Conservation (phyloP, 495 filamentous ascomycete genomes). For the Penicillium dipodomyicola region DNA sequence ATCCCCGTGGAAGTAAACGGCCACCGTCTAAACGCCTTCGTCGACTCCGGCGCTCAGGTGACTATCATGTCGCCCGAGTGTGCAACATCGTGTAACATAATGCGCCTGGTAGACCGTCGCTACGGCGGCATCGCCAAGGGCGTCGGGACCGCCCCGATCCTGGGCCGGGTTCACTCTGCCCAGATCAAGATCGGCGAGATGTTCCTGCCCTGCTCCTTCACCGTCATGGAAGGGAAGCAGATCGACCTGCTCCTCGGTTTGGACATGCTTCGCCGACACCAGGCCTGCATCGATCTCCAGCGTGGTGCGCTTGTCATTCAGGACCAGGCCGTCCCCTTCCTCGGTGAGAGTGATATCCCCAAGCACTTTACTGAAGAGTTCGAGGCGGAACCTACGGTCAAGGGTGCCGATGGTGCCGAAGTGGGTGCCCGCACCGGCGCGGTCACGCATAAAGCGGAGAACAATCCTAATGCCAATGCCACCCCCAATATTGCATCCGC, state of each 20-base stretch:
- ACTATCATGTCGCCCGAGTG: constrained; percentile 98
- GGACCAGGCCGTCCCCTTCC: constrained; percentile 80
- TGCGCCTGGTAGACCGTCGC: constrained; percentile 91
- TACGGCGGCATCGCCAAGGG: constrained; percentile 89
- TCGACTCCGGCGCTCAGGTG: constrained; percentile 95
- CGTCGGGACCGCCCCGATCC: constrained; percentile 89
- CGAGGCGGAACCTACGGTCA: constrained; percentile 77
- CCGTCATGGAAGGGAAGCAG: constrained; percentile 99
- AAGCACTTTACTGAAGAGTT: constrained; percentile 66
- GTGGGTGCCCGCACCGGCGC: constrained; percentile 84
- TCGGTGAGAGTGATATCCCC: constrained; percentile 91
- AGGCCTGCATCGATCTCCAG: constrained; percentile 84
- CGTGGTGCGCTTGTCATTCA: constrained; percentile 81
- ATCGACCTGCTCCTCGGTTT: constrained; percentile 93
- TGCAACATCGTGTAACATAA: constrained; percentile 89
- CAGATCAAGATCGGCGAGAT: constrained; percentile 88
- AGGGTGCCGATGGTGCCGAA: constrained; percentile 79
- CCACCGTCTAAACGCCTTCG: constrained; percentile 88
- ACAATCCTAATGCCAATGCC: background rate
- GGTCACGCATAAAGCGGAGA: constrained; percentile 59
- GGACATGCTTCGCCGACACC: constrained; percentile 94
- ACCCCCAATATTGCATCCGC: constrained; percentile 2
- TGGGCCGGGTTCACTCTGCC: constrained; percentile 91
- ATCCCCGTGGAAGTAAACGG: constrained; percentile 95
- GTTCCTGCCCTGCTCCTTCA: constrained; percentile 90